Evolutionary conservation across 2,329 filamentous ascomycete species (phyloP).

Genomic region (Colletotrichum truncatum): DNA sequence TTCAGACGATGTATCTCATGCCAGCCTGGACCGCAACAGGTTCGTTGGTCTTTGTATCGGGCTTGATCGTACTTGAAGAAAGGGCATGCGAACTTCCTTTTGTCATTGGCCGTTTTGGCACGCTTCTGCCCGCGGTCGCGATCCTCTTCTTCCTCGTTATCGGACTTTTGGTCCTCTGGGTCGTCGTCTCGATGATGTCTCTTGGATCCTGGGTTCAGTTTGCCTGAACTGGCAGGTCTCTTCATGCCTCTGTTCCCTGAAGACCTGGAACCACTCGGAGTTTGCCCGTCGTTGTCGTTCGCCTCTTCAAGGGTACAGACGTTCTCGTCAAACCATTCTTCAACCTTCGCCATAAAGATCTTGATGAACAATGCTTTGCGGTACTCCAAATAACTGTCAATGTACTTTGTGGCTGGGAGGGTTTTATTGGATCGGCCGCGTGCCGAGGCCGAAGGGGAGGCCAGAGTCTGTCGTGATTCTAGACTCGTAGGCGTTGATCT

Average conservation of each 20-base stretch:
- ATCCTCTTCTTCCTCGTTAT: neutral
- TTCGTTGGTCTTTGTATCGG: constrained; percentile 41
- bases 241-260: neutral
- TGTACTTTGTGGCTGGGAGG: neutral
- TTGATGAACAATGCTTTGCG: constrained; percentile 10
- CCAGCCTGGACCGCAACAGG: constrained; percentile 47
- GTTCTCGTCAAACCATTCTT: constrained; percentile 11
- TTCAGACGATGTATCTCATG: constrained; percentile 48
- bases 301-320: constrained; percentile 8
- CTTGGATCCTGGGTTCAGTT: neutral
- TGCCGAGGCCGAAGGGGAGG: neutral
- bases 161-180: neutral
- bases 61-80: constrained; percentile 48
- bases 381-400: constrained; percentile 9
- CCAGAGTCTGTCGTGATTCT: neutral
- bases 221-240: neutral
- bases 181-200: neutral
- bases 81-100: constrained; percentile 44
- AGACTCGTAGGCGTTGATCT: neutral
- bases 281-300: neutral
- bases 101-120: constrained; percentile 4
- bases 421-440: neutral
- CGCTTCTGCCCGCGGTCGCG: constrained; percentile 4
- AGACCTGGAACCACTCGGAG: neutral
- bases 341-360: constrained; percentile 22